Evolutionary conservation across 331 rosid species (phyloP).

Genomic region (Telfairia occidentalis): DNA sequence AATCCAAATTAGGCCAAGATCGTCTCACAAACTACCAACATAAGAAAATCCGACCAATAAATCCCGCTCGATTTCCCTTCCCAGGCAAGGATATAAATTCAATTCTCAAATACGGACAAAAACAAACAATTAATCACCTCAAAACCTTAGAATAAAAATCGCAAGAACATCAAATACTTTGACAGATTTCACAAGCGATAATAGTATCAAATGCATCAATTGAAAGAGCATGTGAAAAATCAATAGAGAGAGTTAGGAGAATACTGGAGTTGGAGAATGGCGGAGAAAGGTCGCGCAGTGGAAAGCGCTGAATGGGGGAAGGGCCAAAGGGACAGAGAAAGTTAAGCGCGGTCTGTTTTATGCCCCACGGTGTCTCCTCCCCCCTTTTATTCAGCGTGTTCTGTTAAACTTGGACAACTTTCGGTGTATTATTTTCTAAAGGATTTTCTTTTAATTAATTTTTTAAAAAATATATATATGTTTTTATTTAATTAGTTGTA

Average conservation of each 20-base stretch:
- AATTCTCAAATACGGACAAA: not conserved
- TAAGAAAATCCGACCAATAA: not conserved
- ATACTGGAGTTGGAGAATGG: not conserved
- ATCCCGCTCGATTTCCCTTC: conserved; percentile 1
- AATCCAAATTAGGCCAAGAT: not conserved
- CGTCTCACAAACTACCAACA: not conserved
- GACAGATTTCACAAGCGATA: not conserved
- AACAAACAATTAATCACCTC: not conserved
- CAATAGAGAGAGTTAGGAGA: not conserved
- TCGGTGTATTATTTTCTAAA: not conserved
- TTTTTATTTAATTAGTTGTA: no score
- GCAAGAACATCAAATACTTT: not conserved
- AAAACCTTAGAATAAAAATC: not conserved
- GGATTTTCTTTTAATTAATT: no score
- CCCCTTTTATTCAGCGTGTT: not conserved
- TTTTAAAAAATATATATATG: no score
- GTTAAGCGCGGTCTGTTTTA: not conserved
- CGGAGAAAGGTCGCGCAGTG: not conserved
- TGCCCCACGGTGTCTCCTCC: not conserved
- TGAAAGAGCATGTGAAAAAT: not conserved
- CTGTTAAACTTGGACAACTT: not conserved
- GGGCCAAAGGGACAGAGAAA: not conserved
- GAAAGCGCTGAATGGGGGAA: not conserved
- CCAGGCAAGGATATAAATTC: not conserved
- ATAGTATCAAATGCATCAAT: not conserved